phyloP scores from a whole-genome alignment of 1,284 basidiomycete species.

The Leccinum subrobustum region DNA sequence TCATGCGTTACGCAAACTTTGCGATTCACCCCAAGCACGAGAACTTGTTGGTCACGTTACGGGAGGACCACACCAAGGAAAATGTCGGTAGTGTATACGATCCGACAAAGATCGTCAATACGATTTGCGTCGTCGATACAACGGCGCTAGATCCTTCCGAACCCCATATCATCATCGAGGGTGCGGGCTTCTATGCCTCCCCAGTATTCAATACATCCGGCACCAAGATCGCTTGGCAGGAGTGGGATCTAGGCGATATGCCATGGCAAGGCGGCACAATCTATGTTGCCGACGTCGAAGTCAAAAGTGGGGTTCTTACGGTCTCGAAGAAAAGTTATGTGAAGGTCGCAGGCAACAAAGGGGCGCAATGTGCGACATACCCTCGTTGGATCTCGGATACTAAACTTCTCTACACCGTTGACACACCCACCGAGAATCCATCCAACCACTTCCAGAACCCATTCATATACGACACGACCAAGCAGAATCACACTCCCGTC shows the following conservation, averaged over 20 bases:
- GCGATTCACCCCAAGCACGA: constrained; percentile 18
- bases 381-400: constrained; percentile 59
- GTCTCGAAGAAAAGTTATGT: background rate
- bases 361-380: constrained; percentile 46
- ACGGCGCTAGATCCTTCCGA: too few species aligned
- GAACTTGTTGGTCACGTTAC: constrained; percentile 31
- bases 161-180: constrained; percentile 27
- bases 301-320: background rate
- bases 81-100: too few species aligned
- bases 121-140: background rate
- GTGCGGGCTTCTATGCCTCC: constrained; percentile 51
- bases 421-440: constrained; percentile 46
- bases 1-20: constrained; percentile 49
- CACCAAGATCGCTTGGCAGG: constrained; percentile 58
- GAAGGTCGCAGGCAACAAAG: constrained; percentile 45
- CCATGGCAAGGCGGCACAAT: constrained; percentile 72
- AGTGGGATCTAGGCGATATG: constrained; percentile 78
- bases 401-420: constrained; percentile 60
- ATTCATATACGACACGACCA: constrained; percentile 43
- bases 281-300: constrained; percentile 45
- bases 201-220: constrained; percentile 69
- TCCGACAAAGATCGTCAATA: background rate
- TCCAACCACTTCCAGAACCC: constrained; percentile 54
- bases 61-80: constrained; percentile 51
- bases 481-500: constrained; percentile 34